Evolutionary conservation across 2,329 filamentous ascomycete genomes (phyloP).

Genomic region (Ophiocordyceps robertsii): DNA sequence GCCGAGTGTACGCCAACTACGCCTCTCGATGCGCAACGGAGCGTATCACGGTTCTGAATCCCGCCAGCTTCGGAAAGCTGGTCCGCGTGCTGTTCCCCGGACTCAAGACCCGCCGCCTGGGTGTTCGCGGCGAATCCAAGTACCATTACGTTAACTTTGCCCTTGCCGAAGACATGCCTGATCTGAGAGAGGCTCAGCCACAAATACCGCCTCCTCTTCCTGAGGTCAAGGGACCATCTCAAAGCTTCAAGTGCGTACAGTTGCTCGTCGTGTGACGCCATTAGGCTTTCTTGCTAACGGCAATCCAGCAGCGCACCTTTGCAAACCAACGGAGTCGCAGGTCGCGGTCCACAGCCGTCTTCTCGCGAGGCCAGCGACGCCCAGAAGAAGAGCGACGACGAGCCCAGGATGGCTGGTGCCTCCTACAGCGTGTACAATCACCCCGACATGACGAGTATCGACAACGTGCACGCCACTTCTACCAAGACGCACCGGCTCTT

Average conservation of each 20-base stretch:
- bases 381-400: conserved; percentile 4
- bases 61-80: conserved; percentile 93
- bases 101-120: conserved; percentile 80
- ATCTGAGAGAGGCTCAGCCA: conserved; percentile 28
- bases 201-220: conserved; percentile 34
- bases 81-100: conserved; percentile 93
- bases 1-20: conserved; percentile 90
- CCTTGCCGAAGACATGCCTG: conserved; percentile 42
- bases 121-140: conserved; percentile 92
- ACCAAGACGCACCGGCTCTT: conserved; percentile 46
- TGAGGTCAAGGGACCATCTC: conserved; percentile 32
- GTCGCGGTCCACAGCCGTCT: conserved; percentile 13
- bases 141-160: conserved; percentile 80
- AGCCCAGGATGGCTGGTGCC: conserved; percentile 7
- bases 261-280: background rate
- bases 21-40: conserved; percentile 86
- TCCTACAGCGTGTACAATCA: conserved; percentile 44
- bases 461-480: conserved; percentile 43
- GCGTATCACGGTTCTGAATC: conserved; percentile 87
- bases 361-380: conserved; percentile 13
- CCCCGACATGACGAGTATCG: conserved; percentile 38
- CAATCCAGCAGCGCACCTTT: conserved; percentile 18
- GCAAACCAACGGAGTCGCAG: conserved; percentile 15
- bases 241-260: conserved; percentile 38
- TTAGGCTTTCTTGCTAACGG: conserved; percentile 7